phyloP scores from a whole-genome alignment of 495 filamentous ascomycete genomes.

The Trichodelitschia bisporula region DNA sequence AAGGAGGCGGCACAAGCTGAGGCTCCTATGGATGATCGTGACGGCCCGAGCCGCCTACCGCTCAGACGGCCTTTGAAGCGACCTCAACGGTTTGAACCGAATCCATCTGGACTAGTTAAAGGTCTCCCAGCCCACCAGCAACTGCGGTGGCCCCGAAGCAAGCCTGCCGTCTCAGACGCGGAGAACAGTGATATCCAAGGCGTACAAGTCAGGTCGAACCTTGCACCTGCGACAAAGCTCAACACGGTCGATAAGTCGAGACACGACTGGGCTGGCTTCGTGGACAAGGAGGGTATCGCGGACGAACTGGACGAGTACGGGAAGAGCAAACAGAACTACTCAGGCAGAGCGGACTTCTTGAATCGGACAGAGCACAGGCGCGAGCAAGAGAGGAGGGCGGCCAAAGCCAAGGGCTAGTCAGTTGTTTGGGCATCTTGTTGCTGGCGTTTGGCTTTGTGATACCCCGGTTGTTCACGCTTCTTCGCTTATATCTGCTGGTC shows the following conservation, averaged over 20 bases:
- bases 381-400: constrained; percentile 48
- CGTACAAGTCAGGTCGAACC: constrained; percentile 2
- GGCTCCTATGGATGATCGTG: too few relatives aligned
- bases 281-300: constrained; percentile 74
- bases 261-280: constrained; percentile 85
- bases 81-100: constrained; percentile 63
- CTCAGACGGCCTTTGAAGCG: constrained; percentile 9
- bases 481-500: too few relatives aligned
- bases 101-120: constrained; percentile 19
- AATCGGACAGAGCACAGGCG: constrained; percentile 49
- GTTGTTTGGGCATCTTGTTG: too few relatives aligned
- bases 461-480: too few relatives aligned
- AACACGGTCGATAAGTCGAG: constrained; percentile 91
- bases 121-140: constrained; percentile 13
- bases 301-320: constrained; percentile 73
- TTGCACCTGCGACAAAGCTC: constrained; percentile 47
- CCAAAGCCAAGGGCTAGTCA: constrained; percentile 14
- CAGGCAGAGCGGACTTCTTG: constrained; percentile 73
- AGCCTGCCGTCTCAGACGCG: too few relatives aligned
- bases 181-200: constrained; percentile 3
- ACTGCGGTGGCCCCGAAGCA: constrained; percentile 16
- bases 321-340: constrained; percentile 61
- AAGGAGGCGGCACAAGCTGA: constrained; percentile 4
- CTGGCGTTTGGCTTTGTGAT: too few relatives aligned
- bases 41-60: too few relatives aligned